Base-by-base conservation (phyloP, 331 rosid species). In the Dryas integrifolia region DNA sequence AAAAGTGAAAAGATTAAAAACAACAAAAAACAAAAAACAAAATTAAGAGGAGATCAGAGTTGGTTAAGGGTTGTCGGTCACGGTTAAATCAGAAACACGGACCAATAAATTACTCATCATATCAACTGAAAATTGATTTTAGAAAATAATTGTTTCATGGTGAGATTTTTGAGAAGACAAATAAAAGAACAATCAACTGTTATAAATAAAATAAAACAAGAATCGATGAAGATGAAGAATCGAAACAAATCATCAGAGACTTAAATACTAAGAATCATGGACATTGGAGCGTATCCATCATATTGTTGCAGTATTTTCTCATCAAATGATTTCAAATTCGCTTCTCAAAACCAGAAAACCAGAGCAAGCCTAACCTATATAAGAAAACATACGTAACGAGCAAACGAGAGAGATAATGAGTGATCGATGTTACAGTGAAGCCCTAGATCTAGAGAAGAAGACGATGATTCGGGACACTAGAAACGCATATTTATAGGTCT, bases 261-360 rank as follows among this genome's bases (percentile, higher is more conserved):
- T 90, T 90, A 87, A 87, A 89, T 90, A 87, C 89, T 11, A 26
- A 2, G 76, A 88, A 90, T 90, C 98, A 92, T 72, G 84, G 87
- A 70, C 46, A 30, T 38, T 57, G 68, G 43, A 67, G 52, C 49
- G 47, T 64, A 77, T 84, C 91, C 91, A 86, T 86, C 96, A 88
- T 90, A 81, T 84, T 90, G 96, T 90, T 88, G 98, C 96, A 90
- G 96, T 82, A 58, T 61, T 80, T 70, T 79, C 90, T 90, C 96
- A 70, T 92, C 96, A 85, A 5, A 46, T 81, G 96, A 92, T 82
- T 58, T 11, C 44, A 0, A n/a, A 26, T 39, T 45, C 35, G 7
- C 4, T 4, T 41, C 9, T 38, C 30, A 51, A 16, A 21, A 8
- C 15, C 3, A 10, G 9, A 39, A n/a, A 11, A 56, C 7, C 12